Base-by-base conservation (phyloP, 768 basidiomycete species). In the Auricularia heimuer region DNA sequence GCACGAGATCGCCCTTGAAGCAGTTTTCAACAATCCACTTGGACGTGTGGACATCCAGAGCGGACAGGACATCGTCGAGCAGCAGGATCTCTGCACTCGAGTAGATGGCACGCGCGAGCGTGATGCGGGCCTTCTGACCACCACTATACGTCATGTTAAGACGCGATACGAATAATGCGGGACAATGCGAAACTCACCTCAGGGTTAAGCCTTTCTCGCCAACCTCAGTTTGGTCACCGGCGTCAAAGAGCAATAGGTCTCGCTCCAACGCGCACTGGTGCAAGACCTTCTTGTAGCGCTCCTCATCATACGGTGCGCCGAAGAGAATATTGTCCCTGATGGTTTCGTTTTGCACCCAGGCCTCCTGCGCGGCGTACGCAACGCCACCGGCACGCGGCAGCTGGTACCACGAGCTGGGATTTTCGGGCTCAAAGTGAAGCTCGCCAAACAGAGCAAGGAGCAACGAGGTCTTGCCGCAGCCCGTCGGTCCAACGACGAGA, bases 311-410 rank as follows among this genome's bases (percentile, higher is more conserved):
- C 2, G 75, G 67, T 7, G 75, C 70, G 39, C 81, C 79, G 64
- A 82, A 82, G 3, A 81, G 62, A 60, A 83, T 81, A 65, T 83
- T 83, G n/a, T 80, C 75, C 74, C 76, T 79, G 63, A 91, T 89
- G 0, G 88, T 90, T 65, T 88, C 88, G 68, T 91, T 92, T 72
- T 87, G 83, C 2, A 92, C 85, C 90, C 90, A 95, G 3, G 88
- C 85, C 71, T 92, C 90, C 72, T 95, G 92, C 3, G 88, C 87
- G 4, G 88, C 88, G 71, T 90, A 92, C 2, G 90, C 85, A 45
- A 94, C 81, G 4, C 91, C 90, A 1, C 80, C 80, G 3, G 75
- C 76, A 2, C 89, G 78, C 33, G 91, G 90, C 4, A 93, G 81
- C 67, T 83, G 84, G 73, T 81, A 89, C 81, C 83, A 88, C 0